Base-by-base conservation (phyloP, 768 basidiomycete genomes). In the Boletus huronensis region DNA sequence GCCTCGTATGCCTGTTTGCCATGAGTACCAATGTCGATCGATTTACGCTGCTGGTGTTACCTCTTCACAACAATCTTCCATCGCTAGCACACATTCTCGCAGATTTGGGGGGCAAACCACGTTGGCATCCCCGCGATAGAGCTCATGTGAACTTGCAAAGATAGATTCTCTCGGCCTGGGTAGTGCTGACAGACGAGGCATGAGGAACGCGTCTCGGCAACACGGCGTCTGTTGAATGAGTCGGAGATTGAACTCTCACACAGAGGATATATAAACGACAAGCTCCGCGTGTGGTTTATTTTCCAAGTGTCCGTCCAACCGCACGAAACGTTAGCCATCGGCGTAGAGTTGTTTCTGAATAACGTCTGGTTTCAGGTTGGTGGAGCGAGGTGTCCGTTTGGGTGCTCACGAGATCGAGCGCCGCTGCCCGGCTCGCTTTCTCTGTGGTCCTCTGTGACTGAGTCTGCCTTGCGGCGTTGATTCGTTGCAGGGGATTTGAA, bases 51-150 rank as follows among this genome's bases (percentile, higher is more conserved):
- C 16, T 10, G 5, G 36, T 57, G 72, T 49, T 54, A 83, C 86
- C 82, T 90, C 85, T 66, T 89, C 85, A 63, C 87, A 90, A 61
- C 88, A 90, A 60, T 89, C 86, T 61, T 90, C 86, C 80, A 90
- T 82, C 0, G 85, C 84, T 59, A 79, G 73, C 5, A 91, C 89
- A 63, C 89, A 90, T 70, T 90, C 89, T 49, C 78, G 79, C 17
- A 91, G 74, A 68, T 82, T 82, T 0, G 83, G 87, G 3, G 87
- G 87, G 62, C 87, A 90, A 53, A 79, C 76, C 0, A 82, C 80
- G 56, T 85, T 78, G 6, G 71, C 77, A 40, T 90, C 88, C 0
- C 81, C 80, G 2, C 82, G 76, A 59, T 87, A 82, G n/a, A 79
- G 67, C 17, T 86, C 84, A 32, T 85, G 77, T 5, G 83, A 81